These are phyloP conservation scores for Colletotrichum liriopes DNA, from an alignment of 2,329 filamentous ascomycete species.

Conservation along the genomic window DNA sequence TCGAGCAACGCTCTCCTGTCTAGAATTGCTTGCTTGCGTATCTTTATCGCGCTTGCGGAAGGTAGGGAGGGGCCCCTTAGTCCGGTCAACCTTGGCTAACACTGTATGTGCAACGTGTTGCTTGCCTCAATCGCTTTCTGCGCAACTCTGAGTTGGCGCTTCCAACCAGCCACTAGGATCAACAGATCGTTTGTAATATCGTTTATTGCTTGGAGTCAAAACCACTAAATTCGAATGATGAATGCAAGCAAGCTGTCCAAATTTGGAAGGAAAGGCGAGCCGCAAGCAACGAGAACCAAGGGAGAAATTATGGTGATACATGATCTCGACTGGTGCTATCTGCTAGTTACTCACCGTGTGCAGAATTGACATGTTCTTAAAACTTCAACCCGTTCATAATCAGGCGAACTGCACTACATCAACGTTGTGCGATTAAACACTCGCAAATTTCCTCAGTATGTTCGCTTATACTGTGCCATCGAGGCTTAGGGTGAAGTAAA, in stretches of 20 bases:
- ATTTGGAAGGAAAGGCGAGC: slow-evolving; percentile 1
- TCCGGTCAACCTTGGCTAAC: background rate
- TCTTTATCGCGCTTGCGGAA: background rate
- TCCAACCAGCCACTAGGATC: background rate
- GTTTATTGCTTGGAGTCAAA: background rate
- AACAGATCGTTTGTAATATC: no score
- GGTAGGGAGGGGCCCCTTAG: no score
- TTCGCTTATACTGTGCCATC: background rate
- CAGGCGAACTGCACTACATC: background rate
- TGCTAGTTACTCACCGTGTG: background rate
- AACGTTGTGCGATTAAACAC: background rate
- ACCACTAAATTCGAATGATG: background rate
- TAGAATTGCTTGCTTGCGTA: background rate
- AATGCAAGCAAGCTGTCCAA: background rate
- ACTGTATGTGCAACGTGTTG: background rate
- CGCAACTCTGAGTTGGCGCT: background rate
- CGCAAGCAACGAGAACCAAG: background rate
- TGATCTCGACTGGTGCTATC: background rate
- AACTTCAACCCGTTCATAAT: no score
- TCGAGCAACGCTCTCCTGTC: background rate
- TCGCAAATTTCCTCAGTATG: background rate
- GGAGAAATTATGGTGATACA: background rate
- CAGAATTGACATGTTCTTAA: background rate
- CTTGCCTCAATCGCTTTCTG: background rate
- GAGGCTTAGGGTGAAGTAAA: background rate